Percentiles rank a stretch among this genome's conserved stretches.
These are phyloP conservation scores for Tricholoma sp. DNA, from an alignment of 768 basidiomycete species.

Conservation along the genomic window DNA sequence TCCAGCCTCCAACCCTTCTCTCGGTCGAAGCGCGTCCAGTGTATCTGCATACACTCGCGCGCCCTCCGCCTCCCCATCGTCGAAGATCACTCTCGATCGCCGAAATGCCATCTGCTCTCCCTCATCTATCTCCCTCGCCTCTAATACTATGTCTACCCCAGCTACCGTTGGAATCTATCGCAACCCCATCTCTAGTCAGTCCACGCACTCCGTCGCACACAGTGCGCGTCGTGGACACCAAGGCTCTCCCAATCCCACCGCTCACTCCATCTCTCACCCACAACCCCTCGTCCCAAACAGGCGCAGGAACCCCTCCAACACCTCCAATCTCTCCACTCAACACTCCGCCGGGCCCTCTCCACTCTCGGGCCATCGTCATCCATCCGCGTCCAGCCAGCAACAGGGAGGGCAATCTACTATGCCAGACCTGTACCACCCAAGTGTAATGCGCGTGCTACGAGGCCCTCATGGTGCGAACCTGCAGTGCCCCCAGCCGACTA, in stretches of 20 bases:
- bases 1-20: not conserved
- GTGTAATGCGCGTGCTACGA: conserved; percentile 7
- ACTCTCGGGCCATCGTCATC: not conserved
- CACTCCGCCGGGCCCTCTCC: not conserved
- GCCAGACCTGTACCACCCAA: not conserved
- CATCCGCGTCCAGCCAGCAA: not conserved
- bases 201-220: conserved; percentile 8
- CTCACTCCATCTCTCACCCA: not conserved
- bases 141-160: not conserved
- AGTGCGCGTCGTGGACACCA: conserved; percentile 4
- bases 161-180: not conserved
- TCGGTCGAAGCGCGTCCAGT: conserved; percentile 7
- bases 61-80: not conserved
- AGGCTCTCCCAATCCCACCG: not conserved
- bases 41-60: not conserved
- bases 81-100: not conserved
- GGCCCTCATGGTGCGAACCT: conserved; percentile 11
- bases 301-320: conserved; percentile 12
- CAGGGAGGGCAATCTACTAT: not conserved
- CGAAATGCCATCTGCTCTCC: not conserved
- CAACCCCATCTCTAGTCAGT: conserved; percentile 7
- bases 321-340: conserved; percentile 5
- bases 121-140: not conserved
- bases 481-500: conserved; percentile 2
- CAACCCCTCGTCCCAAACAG: conserved; percentile 3